Evolutionary conservation across 176 grass and related monocot species (phyloP).

Genomic region (Lolium perenne): DNA sequence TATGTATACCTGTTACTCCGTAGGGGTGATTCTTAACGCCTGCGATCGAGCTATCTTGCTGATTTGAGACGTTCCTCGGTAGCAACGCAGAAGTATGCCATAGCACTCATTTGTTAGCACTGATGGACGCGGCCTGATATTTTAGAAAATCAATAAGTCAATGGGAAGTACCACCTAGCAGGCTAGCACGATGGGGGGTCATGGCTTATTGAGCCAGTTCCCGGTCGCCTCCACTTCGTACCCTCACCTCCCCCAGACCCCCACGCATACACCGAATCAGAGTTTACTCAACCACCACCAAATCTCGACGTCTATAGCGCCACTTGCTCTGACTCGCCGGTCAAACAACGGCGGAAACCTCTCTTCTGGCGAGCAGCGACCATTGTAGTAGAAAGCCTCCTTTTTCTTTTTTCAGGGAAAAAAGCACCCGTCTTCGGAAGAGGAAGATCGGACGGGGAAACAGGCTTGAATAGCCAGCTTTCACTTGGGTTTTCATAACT

Average conservation of each 20-base stretch:
- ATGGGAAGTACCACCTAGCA: background rate
- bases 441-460: background rate
- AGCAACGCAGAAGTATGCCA: background rate
- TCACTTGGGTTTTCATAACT: background rate
- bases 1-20: background rate
- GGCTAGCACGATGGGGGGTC: too few relatives aligned
- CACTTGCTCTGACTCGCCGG: too few relatives aligned
- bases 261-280: too few relatives aligned
- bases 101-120: background rate
- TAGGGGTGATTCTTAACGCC: background rate
- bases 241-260: too few relatives aligned
- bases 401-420: too few relatives aligned
- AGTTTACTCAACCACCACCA: too few relatives aligned
- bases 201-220: background rate
- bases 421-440: too few relatives aligned
- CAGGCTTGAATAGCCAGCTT: background rate
- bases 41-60: background rate
- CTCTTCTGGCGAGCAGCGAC: too few relatives aligned
- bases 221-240: background rate
- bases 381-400: too few relatives aligned
- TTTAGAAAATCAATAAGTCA: background rate
- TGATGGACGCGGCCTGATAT: too few relatives aligned
- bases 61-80: background rate
- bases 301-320: too few relatives aligned
- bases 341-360: too few relatives aligned